Evolutionary conservation across 805 yeast genomes (phyloP).

Genomic region (Candida multigemmis): DNA sequence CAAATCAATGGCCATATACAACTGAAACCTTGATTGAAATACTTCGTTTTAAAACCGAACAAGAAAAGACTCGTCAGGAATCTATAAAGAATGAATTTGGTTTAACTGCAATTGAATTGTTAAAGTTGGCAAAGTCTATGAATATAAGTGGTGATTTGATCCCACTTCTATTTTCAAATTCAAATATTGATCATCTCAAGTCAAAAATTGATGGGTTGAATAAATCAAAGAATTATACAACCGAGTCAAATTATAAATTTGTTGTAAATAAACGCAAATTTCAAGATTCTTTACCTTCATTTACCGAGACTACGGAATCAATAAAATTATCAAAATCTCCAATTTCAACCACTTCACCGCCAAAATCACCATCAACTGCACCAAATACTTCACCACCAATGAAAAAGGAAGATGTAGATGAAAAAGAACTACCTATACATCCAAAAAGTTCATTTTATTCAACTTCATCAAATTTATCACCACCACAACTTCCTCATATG

Average conservation of each 20-base stretch:
- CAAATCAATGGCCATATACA: slow-evolving; percentile 18
- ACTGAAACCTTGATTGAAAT: slow-evolving; percentile 27
- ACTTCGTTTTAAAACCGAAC: slow-evolving; percentile 27
- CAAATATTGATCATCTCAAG: slow-evolving; percentile 9
- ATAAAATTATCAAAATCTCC: not conserved
- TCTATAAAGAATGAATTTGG: slow-evolving; percentile 21
- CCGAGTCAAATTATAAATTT: no score
- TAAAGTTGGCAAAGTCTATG: slow-evolving; percentile 21
- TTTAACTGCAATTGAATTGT: slow-evolving; percentile 22
- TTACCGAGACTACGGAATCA: not conserved
- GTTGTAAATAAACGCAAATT: no score
- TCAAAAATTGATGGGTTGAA: slow-evolving; percentile 8
- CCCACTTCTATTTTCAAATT: slow-evolving; percentile 20
- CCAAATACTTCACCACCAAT: slow-evolving; percentile 7
- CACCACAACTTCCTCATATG: no score
- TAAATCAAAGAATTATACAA: no score
- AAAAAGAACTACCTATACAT: slow-evolving; percentile 3
- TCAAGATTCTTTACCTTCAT: no score
- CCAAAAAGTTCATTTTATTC: no score
- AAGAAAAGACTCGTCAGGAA: slow-evolving; percentile 34
- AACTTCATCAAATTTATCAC: no score
- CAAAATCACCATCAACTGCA: not conserved
- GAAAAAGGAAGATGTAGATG: slow-evolving; percentile 2
- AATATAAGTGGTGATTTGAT: slow-evolving; percentile 26
- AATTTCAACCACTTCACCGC: not conserved